Conservation (phyloP, 2,329 filamentous ascomycete species). For the Penicillium aurantiogriseum region DNA sequence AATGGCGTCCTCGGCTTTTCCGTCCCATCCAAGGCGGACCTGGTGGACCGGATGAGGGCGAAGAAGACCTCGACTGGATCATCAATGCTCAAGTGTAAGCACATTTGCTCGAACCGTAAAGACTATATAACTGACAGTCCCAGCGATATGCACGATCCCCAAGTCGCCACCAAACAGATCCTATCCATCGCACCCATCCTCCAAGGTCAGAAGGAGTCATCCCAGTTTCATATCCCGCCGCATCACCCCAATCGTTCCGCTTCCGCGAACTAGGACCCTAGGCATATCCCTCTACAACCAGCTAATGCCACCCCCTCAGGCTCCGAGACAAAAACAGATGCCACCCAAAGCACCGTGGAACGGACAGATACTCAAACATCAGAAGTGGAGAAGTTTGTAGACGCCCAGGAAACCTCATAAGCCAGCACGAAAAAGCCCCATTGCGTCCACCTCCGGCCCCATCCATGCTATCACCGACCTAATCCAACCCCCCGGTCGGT, state of each 20-base stretch:
- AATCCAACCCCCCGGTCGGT: neutral
- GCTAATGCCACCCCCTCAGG: conserved; percentile 20
- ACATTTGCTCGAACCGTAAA: conserved; percentile 1
- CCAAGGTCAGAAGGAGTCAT: conserved; percentile 64
- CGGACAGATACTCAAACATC: conserved; percentile 41
- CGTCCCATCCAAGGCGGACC: conserved; percentile 68
- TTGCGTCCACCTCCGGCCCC: neutral
- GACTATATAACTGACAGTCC: neutral
- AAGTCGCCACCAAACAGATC: conserved; percentile 76
- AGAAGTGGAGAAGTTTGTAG: conserved; percentile 45
- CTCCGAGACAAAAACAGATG: conserved; percentile 10
- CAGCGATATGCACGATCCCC: conserved; percentile 63
- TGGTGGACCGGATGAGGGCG: conserved; percentile 71
- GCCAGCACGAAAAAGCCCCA: neutral
- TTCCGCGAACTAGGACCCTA: conserved; percentile 7
- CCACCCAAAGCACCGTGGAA: conserved; percentile 23
- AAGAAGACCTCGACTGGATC: conserved; percentile 93
- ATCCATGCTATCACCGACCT: neutral
- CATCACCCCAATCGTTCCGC: conserved; percentile 21
- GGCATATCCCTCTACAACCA: conserved; percentile 8
- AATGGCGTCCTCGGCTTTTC: conserved; percentile 89
- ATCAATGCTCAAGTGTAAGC: conserved; percentile 82
- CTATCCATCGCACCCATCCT: conserved; percentile 82
- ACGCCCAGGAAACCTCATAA: conserved; percentile 36
- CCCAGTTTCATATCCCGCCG: conserved; percentile 58